Evolutionary conservation across 1,284 basidiomycete species (phyloP), one percentile per base, ranked within the genome.

Genomic region (Puccinia triticina): DNA sequence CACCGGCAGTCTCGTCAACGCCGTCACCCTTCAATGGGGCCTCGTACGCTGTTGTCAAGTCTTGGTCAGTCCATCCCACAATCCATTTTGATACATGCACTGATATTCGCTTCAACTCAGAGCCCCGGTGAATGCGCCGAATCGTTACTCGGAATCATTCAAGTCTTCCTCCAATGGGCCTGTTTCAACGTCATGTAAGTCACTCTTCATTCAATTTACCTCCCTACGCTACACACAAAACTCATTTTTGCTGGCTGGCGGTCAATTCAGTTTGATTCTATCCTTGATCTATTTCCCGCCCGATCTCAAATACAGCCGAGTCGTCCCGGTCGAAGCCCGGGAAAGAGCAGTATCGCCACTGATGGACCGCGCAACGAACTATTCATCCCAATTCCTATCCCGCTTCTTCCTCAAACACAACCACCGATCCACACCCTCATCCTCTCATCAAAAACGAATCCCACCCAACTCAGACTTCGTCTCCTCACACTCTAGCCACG

Each of bases 121-220:
- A 90, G 89, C 75, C 85, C 90, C 11, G 91, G 92, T 14, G 90
- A 89, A 80, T 99, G 96, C 86, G 86, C 94, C 12, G 94, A 96
- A 86, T 91, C 92, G 80, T 90, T 93, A 0, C 92, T 94, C 0
- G 96, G 95, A 5, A 90, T 98, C 55, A 87, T 94, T 0, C 95
- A 97, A 88, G 91, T 98, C 26, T 89, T 89, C 16, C 85, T 93
- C 34, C 94, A 96, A 87, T 98, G 95, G 95, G 87, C 92, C 64
- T 89, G 95, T 84, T 98, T 98, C 88, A 91, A 90, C 21, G 84
- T 93, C 83, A 92, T 98, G 95, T 96, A 84, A 83, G 93, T 89
- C 4, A 23, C n/a, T 10, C 34, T 8, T 59, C 21, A 23, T 67
- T 34, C 76, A n/a, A 34, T 32, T 34, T 23, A 53, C 48, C 40